Evolutionary conservation across 106 monocot species (phyloP), one percentile per base, ranked within the genome.

Genomic region (Dendrobium chrysotoxum): DNA sequence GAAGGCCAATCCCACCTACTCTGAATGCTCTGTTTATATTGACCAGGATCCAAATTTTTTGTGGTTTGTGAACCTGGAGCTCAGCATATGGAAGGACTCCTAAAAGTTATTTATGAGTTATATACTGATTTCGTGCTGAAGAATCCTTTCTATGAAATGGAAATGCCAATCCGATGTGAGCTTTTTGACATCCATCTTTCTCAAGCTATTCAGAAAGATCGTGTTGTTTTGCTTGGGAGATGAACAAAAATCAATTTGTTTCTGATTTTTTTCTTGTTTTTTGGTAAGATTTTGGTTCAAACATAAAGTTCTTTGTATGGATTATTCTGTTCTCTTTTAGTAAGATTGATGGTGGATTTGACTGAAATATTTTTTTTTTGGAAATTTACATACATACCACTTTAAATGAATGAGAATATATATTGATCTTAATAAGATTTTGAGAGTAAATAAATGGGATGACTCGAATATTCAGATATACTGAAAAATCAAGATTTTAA

Each of bases 81-180:
- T 10, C 86, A 53, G 46, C 65, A 92, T 53, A 98, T 98, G 91
- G 92, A 98, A 77, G 44, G 82, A 42, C 83, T 98, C 16, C 86
- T 98, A 21, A 98, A 92, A 81, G 67, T 78, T 16, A 91, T 94
- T 40, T 98, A 94, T 61, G 97, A 98, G 83, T 75, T 98, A 38
- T 98, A 98, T 85, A 92, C 94, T 1, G 97, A 98, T 78, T 98
- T 86, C 75, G 97, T 98, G 17, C 67, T 98, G 86, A 98, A 98
- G 82, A 98, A 94, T 78, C 97, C 97, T 15, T 98, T 94, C 83
- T 98, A 98, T 77, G 97, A 98, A 77, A 94, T 98, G 94, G 97
- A 98, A 80, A 98, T 98, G 97, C 97, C 97, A 1, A 98, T 98
- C 38, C 86, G 97, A 23, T 94, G 97, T 70, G 97, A 98, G 70